Conservation (phyloP, 305 asterid genomes). For the Salvia sclarea region DNA sequence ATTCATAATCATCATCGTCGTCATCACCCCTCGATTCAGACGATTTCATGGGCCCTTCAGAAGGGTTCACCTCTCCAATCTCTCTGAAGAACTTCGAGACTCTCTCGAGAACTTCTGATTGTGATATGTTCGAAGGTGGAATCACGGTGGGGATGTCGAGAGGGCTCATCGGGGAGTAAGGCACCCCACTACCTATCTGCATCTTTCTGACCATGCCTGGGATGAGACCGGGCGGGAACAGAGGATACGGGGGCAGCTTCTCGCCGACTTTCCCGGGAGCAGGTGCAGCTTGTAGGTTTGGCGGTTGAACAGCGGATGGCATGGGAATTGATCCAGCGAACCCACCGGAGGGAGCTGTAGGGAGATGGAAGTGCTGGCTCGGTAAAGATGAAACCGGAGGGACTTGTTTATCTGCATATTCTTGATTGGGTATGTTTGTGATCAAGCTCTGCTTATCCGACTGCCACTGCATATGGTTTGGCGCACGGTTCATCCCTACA, state of each 20-base stretch:
- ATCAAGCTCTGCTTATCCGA: constrained; percentile 51
- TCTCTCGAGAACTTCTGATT: constrained; percentile 78
- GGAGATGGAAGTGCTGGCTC: constrained; percentile 63
- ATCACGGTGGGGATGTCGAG: constrained; percentile 85
- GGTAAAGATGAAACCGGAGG: constrained; percentile 52
- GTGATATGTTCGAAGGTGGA: constrained; percentile 74
- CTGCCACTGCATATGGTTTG: constrained; percentile 61
- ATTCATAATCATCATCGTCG: constrained; percentile 48
- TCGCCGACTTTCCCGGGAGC: constrained; percentile 54
- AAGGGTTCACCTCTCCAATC: constrained; percentile 86
- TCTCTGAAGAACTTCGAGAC: constrained; percentile 88
- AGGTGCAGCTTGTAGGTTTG: constrained; percentile 52
- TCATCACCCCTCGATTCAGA: constrained; percentile 56
- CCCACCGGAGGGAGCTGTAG: constrained; percentile 50
- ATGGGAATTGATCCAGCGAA: constrained; percentile 50
- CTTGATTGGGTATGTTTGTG: constrained; percentile 51
- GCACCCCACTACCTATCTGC: constrained; percentile 99
- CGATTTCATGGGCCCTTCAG: constrained; percentile 77
- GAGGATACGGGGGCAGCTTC: constrained; percentile 76
- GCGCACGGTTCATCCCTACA: constrained; percentile 50
- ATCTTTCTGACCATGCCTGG: constrained; percentile 97
- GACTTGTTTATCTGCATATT: constrained; percentile 52
- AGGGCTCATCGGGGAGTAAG: constrained; percentile 95
- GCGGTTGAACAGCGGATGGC: constrained; percentile 53
- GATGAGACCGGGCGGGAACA: constrained; percentile 95